Base-by-base conservation (phyloP, 805 yeast genomes). In the Jamesozyma rosinii region DNA sequence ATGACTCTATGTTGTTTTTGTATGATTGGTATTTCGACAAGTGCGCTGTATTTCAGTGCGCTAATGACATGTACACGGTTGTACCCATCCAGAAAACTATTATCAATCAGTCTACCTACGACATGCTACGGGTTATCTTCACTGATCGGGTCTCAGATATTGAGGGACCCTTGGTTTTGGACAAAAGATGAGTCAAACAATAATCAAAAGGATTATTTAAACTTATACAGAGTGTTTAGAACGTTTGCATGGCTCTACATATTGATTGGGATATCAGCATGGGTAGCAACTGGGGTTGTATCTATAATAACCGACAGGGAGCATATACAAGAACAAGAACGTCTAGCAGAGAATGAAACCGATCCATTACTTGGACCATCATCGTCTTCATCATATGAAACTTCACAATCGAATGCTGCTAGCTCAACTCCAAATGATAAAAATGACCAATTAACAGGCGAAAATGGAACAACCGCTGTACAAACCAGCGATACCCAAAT, bases 101-200 rank as follows among this genome's bases (percentile, higher is more conserved):
- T 90, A 43, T 83, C 95, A 27, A 86, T 90, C 36, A 82, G 94
- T 42, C 72, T 83, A 37, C 98, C 98, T 0, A 89, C 90, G 2
- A 76, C 95, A 0, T 82, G 82, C 49, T 89, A 83, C 61, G 98
- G 97, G 1, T 55, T 87, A 26, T 82, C 95, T 4, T 76, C 95
- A 1, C 67, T 92, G 43, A 62, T 89, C 38, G 82, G 84, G 3
- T 74, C 95, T 0, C 88, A 79, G 58, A 57, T 76, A 37, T 61
- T 76, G 57, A 74, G 70, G 46, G 57, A 71, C 20, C 49, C 51
- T 6, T 66, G 62, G 57, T 68, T 79, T 52, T 61, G 60, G 49
- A 49, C 63, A 11, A 15, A 35, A 9, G 49, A 63, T n/a, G 21
- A 20, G 8, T 18, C 24, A 19, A 41, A 35, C 14, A n/a, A 17